These are phyloP conservation scores for Sanguinoderma infundibulare DNA, from an alignment of 1,284 basidiomycete genomes.

Conservation along the genomic window DNA sequence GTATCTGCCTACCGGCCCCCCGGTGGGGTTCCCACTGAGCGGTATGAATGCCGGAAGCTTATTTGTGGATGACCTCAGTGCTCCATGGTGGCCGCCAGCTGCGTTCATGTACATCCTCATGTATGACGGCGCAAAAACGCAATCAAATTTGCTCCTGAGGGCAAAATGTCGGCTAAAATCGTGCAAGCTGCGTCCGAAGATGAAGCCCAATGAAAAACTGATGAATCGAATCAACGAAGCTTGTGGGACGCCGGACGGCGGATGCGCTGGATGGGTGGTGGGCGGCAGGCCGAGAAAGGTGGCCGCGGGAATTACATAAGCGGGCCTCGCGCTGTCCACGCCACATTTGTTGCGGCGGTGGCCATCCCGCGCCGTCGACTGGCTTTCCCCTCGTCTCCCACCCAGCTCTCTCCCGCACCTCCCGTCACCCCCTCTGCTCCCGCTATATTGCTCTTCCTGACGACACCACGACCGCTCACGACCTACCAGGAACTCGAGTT, in stretches of 20 bases:
- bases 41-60: background rate
- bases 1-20: background rate
- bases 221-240: background rate
- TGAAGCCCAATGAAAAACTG: background rate
- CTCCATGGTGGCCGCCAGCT: background rate
- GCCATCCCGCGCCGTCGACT: conserved; percentile 6
- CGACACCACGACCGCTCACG: conserved; percentile 11
- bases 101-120: background rate
- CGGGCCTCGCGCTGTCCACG: conserved; percentile 26
- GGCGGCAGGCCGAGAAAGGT: conserved; percentile 5
- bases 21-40: background rate
- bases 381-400: conserved; percentile 17
- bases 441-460: background rate
- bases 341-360: conserved; percentile 21
- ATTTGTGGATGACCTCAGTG: background rate
- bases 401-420: conserved; percentile 2
- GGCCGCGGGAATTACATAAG: conserved; percentile 16
- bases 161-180: background rate
- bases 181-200: background rate
- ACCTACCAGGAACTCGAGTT: background rate
- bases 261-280: background rate
- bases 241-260: conserved; percentile 1
- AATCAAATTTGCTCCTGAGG: background rate
- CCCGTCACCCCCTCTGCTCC: background rate
- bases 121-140: background rate